Evolutionary conservation across 441 rosid species (phyloP).

Genomic region (Aleurites moluccanus): DNA sequence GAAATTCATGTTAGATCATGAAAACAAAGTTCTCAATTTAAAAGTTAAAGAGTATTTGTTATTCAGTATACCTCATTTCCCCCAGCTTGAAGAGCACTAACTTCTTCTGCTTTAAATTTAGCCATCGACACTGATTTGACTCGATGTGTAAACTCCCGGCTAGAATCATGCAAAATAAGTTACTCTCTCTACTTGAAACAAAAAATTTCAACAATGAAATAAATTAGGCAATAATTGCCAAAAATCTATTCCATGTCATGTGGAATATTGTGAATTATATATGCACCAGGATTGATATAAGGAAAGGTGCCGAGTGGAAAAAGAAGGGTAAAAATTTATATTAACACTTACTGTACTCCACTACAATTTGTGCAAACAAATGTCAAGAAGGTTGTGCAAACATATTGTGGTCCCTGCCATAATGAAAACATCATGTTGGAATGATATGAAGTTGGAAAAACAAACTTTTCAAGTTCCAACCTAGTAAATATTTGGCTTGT

Average conservation of each 20-base stretch:
- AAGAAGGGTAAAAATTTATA: background rate
- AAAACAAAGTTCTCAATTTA: background rate
- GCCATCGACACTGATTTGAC: slow-evolving; percentile 95
- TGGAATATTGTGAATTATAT: no score
- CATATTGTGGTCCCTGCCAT: slow-evolving; percentile 90
- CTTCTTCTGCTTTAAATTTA: slow-evolving; percentile 83
- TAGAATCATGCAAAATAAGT: slow-evolving; percentile 26
- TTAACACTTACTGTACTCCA: slow-evolving; percentile 73
- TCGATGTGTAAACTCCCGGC: slow-evolving; percentile 91
- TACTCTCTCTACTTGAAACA: background rate
- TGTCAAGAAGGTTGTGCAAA: slow-evolving; percentile 83
- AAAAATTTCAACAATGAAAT: background rate
- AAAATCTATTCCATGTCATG: background rate
- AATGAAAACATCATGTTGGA: background rate
- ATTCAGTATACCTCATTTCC: slow-evolving; percentile 71
- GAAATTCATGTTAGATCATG: slow-evolving; percentile 2
- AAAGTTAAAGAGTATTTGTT: background rate
- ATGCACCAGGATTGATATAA: background rate
- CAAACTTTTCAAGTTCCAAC: background rate
- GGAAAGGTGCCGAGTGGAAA: background rate
- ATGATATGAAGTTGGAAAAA: background rate
- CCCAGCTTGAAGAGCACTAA: slow-evolving; percentile 68
- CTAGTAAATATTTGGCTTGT: background rate
- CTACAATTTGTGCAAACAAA: slow-evolving; percentile 89
- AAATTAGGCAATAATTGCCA: background rate